These are phyloP conservation scores for Geotrichum reessii DNA, from an alignment of 1,139 yeast species.

Conservation along the genomic window DNA sequence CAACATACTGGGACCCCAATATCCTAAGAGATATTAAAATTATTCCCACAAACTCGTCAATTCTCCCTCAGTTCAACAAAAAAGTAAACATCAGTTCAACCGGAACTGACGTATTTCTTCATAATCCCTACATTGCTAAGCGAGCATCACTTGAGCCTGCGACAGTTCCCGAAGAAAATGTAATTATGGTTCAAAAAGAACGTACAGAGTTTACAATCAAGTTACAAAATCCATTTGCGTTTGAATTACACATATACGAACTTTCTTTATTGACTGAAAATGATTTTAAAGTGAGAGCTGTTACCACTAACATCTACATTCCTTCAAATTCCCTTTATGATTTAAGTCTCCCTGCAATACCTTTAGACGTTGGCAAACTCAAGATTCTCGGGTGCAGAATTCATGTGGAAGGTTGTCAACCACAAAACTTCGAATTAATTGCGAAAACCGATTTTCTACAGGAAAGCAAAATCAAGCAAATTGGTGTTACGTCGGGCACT, in stretches of 20 bases:
- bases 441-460: slow-evolving; percentile 24
- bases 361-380: slow-evolving; percentile 42
- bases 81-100: background rate
- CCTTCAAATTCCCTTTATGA: slow-evolving; percentile 41
- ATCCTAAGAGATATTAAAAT: slow-evolving; percentile 47
- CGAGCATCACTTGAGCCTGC: slow-evolving; percentile 11
- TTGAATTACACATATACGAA: slow-evolving; percentile 59
- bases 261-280: slow-evolving; percentile 34
- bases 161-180: background rate
- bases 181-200: slow-evolving; percentile 28
- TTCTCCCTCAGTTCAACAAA: slow-evolving; percentile 14
- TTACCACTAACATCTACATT: slow-evolving; percentile 31
- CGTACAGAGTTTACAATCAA: slow-evolving; percentile 41
- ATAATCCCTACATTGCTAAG: slow-evolving; percentile 39
- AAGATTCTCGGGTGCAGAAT: slow-evolving; percentile 43
- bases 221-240: slow-evolving; percentile 76
- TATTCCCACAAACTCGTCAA: slow-evolving; percentile 17
- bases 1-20: slow-evolving; percentile 66
- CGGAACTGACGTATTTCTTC: slow-evolving; percentile 32
- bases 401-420: slow-evolving; percentile 44
- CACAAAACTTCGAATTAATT: slow-evolving; percentile 36
- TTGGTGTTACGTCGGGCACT: slow-evolving; percentile 29
- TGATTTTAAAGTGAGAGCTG: slow-evolving; percentile 24
- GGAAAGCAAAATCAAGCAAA: slow-evolving; percentile 30
- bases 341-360: slow-evolving; percentile 42